Conservation (phyloP, 2,329 filamentous ascomycete species). For the Hypocreales sp. region DNA sequence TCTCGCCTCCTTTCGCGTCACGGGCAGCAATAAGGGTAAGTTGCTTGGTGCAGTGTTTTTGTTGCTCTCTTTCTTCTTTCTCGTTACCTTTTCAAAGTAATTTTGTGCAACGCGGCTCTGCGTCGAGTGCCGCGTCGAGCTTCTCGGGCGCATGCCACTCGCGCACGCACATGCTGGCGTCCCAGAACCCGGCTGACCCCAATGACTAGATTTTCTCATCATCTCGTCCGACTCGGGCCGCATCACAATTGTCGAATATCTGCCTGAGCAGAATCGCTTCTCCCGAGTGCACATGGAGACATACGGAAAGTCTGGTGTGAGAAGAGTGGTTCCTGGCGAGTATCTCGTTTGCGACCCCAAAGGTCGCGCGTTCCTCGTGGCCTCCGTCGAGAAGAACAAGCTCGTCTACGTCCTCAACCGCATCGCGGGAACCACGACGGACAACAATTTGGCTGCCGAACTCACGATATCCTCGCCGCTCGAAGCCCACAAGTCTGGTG, state of each 20-base stretch:
- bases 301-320: constrained; percentile 91
- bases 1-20: constrained; percentile 77
- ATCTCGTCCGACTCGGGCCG: constrained; percentile 91
- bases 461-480: constrained; percentile 94
- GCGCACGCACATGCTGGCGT: constrained; percentile 1
- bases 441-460: constrained; percentile 25
- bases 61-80: neutral
- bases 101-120: no score
- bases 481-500: constrained; percentile 87
- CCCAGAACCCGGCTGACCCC: constrained; percentile 10
- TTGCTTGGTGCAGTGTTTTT: constrained; percentile 8
- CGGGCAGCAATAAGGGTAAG: constrained; percentile 93
- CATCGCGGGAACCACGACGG: constrained; percentile 47
- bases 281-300: constrained; percentile 87
- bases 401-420: constrained; percentile 97
- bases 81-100: neutral
- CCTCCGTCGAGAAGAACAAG: constrained; percentile 96
- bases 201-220: constrained; percentile 72
- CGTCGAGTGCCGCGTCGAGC: no score
- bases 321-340: constrained; percentile 86
- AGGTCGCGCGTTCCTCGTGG: constrained; percentile 85
- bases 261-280: constrained; percentile 74
- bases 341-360: constrained; percentile 94
- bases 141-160: no score
- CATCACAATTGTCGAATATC: constrained; percentile 86